phyloP scores from a whole-genome alignment of 1,284 basidiomycete species.

The Ceratobasidium sp. region DNA sequence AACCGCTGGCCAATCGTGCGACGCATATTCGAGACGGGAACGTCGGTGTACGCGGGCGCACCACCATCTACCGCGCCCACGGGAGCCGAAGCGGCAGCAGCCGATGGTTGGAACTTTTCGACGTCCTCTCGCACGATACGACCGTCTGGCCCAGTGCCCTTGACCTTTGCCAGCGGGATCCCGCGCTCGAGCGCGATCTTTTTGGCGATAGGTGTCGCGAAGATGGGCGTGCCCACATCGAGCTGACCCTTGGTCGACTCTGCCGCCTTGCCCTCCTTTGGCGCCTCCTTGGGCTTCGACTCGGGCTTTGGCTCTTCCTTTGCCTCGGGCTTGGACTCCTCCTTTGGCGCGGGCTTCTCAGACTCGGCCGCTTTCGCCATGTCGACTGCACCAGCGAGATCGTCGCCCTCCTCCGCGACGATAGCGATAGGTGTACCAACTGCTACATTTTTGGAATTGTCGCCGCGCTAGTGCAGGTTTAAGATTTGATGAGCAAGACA shows the following conservation, averaged over 20 bases:
- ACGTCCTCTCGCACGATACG: slow-evolving; percentile 95
- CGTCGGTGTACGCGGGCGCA: slow-evolving; percentile 84
- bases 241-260: slow-evolving; percentile 59
- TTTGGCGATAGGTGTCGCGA: slow-evolving; percentile 95
- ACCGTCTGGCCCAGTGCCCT: slow-evolving; percentile 94
- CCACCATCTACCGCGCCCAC: slow-evolving; percentile 59
- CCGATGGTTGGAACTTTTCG: slow-evolving; percentile 81
- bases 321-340: slow-evolving; percentile 51
- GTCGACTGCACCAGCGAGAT: slow-evolving; percentile 82
- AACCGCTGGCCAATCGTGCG: slow-evolving; percentile 91
- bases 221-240: slow-evolving; percentile 81
- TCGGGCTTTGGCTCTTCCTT: slow-evolving; percentile 59
- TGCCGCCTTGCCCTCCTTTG: slow-evolving; percentile 58
- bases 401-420: slow-evolving; percentile 93
- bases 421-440: slow-evolving; percentile 92
- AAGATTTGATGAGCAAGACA: neutral
- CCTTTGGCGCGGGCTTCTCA: slow-evolving; percentile 56
- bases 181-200: slow-evolving; percentile 96
- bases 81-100: slow-evolving; percentile 58
- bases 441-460: slow-evolving; percentile 86
- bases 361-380: slow-evolving; percentile 74
- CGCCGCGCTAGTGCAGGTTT: slow-evolving; percentile 65
- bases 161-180: slow-evolving; percentile 89
- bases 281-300: slow-evolving; percentile 58
- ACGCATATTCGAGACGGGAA: slow-evolving; percentile 95